phyloP scores from a whole-genome alignment of 441 rosid species.

The Pelargonium cotyledonis region DNA sequence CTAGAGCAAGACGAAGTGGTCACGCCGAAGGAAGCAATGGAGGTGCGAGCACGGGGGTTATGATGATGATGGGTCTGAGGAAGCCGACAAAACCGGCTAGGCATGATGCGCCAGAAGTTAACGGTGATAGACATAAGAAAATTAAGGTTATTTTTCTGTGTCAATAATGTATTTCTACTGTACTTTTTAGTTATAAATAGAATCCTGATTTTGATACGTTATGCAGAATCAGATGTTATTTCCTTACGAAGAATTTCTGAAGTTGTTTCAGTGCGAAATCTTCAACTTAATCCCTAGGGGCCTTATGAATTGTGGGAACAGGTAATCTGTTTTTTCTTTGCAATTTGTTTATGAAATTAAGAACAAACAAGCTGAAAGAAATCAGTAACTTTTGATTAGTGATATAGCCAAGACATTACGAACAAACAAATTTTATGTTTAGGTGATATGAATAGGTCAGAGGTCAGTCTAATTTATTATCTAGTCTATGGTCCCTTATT shows the following conservation, averaged over 20 bases:
- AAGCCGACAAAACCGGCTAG: constrained; percentile 40
- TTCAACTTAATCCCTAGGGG: constrained; percentile 65
- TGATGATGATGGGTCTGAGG: constrained; percentile 55
- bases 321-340: constrained; percentile 28
- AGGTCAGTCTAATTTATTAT: too few relatives aligned
- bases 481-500: too few relatives aligned
- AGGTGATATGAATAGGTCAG: too few relatives aligned
- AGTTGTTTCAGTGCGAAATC: constrained; percentile 56
- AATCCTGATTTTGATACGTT: constrained; percentile 15
- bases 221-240: constrained; percentile 53
- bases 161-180: neutral
- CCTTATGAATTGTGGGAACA: constrained; percentile 80
- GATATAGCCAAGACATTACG: neutral
- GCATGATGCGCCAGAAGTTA: constrained; percentile 21
- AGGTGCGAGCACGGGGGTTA: constrained; percentile 32
- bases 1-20: constrained; percentile 26
- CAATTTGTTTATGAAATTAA: constrained; percentile 15
- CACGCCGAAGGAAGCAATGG: constrained; percentile 34
- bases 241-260: constrained; percentile 72
- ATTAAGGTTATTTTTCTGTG: constrained; percentile 33
- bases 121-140: constrained; percentile 37
- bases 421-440: too few relatives aligned
- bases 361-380: constrained; percentile 5
- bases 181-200: constrained; percentile 10
- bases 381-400: constrained; percentile 5